Evolutionary conservation across 371 early-diverging fungal species (phyloP), one percentile per base, ranked within the genome.

Genomic region (Dinochytrium kinnereticum): DNA sequence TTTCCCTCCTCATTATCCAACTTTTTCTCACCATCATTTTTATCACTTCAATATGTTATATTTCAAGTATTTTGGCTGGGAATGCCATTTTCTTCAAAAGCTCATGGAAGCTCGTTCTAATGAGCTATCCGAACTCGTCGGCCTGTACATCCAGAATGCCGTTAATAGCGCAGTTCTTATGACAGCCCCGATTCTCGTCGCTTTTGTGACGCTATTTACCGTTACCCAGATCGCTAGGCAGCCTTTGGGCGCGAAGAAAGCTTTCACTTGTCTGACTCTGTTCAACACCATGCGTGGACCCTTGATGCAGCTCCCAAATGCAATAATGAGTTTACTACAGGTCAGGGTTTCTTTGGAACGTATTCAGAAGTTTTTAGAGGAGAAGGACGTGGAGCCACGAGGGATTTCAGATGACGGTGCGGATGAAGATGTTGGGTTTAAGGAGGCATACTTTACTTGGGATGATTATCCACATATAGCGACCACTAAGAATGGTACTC

Each of bases 221-320:
- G 17, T 78, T 26, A 79, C 81, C 33, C 66, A 72, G 39, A n/a
- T 76, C 38, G 72, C 76, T 28, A 78, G 76, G 0, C 28, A 38
- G 15, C 69, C 69, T 1, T 65, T 82, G 34, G 59, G 71, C 39
- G 73, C 78, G 19, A 50, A 70, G 36, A 69, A 64, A 1, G 83
- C 88, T 0, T 92, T 92, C 76, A 88, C 90, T 0, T 74, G 84
- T n/a, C 74, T 92, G 34, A 83, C 89, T 26, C 69, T 91, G 33
- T 90, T 90, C 78, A 89, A 90, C 75, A 85, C 81, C 36, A 59
- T 84, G 7, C 78, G 90, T 44, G 84, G 87, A 73, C 91, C 91
- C 10, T 92, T 38, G 75, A 85, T 55, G 82, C 85, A 79, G 74
- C 90, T 13, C 92, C 91, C 13, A 67, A 74, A 40, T 59, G 70